Evolutionary conservation across 2,329 filamentous ascomycete species (phyloP).

Genomic region (Stagonosporopsis cucurbitacearum): DNA sequence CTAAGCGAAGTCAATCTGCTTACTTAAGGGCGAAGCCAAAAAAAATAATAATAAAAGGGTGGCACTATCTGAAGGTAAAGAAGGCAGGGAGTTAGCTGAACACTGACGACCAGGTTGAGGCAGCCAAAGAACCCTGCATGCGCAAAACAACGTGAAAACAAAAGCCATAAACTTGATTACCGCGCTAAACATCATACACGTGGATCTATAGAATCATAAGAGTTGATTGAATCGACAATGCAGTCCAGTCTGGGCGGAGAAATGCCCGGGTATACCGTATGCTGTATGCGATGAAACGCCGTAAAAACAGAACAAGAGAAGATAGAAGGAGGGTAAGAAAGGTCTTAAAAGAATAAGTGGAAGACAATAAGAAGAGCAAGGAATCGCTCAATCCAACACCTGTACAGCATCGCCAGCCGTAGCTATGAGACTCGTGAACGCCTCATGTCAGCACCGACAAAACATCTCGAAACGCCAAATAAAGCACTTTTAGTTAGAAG

Average conservation of each 20-base stretch:
- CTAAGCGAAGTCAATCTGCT: background rate
- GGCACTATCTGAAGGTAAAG: background rate
- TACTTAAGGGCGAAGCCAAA: background rate
- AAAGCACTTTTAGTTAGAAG: slow-evolving; percentile 12
- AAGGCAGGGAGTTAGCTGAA: no score
- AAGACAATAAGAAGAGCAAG: background rate
- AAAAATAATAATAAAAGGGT: background rate
- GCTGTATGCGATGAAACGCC: background rate
- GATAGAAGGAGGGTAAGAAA: background rate
- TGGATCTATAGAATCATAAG: background rate
- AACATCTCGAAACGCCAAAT: background rate
- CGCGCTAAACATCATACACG: background rate
- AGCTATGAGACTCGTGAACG: background rate
- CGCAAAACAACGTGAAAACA: background rate
- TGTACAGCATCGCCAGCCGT: background rate
- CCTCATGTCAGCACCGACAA: background rate
- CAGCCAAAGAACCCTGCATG: background rate
- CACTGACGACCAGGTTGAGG: background rate
- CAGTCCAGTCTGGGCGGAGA: background rate
- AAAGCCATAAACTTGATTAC: background rate
- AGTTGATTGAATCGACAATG: background rate
- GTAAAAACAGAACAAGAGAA: background rate
- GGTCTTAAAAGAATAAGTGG: background rate
- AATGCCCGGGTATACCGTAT: background rate
- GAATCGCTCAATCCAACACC: background rate